Evolutionary conservation across 176 grass and related monocot species (phyloP).

Genomic region (Zea mays): Zm-B73-REFERENCE-NAM-5.0 NC_050100.1:19978501-19979000

Average conservation of each 20-base stretch:
- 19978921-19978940: slow-evolving; percentile 5
- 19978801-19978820: background rate
- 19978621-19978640: background rate
- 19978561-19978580: background rate
- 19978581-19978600: background rate
- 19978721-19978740: background rate
- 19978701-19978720: background rate
- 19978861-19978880: background rate
- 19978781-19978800: background rate
- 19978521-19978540: background rate
- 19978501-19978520: background rate
- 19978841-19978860: background rate
- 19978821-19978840: too few relatives aligned
- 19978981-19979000: slow-evolving; percentile 38
- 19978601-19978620: background rate
- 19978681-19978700: background rate
- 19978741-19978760: background rate
- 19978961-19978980: slow-evolving; percentile 31
- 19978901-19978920: background rate
- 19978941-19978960: slow-evolving; percentile 39
- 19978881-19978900: background rate
- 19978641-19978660: background rate
- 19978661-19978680: background rate
- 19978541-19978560: background rate
- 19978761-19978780: background rate